These are phyloP conservation scores for Eucommia ulmoides DNA, from an alignment of 257 asterid species.

Conservation along the genomic window DNA sequence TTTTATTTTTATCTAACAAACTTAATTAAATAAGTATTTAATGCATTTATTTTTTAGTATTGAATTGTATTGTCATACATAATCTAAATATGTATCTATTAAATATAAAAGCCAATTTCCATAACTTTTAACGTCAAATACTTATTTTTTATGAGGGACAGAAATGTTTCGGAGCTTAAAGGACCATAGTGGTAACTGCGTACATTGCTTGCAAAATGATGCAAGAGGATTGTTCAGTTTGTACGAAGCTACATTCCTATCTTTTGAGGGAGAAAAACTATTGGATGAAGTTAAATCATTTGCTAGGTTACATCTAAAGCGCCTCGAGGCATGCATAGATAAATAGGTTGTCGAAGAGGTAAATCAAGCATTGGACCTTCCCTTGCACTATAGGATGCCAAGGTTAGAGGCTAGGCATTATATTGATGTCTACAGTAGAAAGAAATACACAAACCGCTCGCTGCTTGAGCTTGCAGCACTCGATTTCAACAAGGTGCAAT, in stretches of 20 bases:
- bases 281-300: slow-evolving; percentile 26
- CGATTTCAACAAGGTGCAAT: slow-evolving; percentile 20
- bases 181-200: not conserved
- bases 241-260: slow-evolving; percentile 44
- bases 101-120: too few species aligned
- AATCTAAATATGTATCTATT: too few species aligned
- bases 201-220: slow-evolving; percentile 1
- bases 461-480: slow-evolving; percentile 23
- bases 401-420: slow-evolving; percentile 39
- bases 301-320: slow-evolving; percentile 16
- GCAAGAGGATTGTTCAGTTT: slow-evolving; percentile 24
- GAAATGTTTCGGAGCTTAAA: not conserved
- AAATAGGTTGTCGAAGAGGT: slow-evolving; percentile 13
- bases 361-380: slow-evolving; percentile 37
- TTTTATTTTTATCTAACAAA: too few species aligned
- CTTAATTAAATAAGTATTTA: too few species aligned
- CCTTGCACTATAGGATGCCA: slow-evolving; percentile 41
- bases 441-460: slow-evolving; percentile 2
- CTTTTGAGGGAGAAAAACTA: slow-evolving; percentile 28
- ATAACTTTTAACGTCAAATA: too few species aligned
- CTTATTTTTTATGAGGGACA: not conserved
- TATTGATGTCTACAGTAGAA: slow-evolving; percentile 15
- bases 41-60: too few species aligned
- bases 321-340: slow-evolving; percentile 5
- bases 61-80: too few species aligned